Evolutionary conservation across 257 asterid genomes (phyloP).

Genomic region (Voacanga thouarsii): DNA sequence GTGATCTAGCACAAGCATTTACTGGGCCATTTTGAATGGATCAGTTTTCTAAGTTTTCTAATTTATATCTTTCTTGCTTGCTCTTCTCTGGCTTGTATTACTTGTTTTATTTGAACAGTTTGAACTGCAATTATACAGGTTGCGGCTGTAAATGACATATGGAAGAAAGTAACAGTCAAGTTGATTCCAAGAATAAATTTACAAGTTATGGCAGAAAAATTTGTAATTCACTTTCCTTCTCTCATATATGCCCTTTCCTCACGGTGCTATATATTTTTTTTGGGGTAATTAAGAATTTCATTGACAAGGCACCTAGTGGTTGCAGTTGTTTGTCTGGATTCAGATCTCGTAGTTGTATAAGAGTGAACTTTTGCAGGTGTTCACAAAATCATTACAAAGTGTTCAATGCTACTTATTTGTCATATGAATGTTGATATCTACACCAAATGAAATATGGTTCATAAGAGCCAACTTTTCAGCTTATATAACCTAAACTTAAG

Average conservation of each 20-base stretch:
- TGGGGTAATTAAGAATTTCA: background rate
- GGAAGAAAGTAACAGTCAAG: conserved; percentile 77
- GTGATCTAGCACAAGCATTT: conserved; percentile 85
- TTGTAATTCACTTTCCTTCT: conserved; percentile 47
- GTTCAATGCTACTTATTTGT: background rate
- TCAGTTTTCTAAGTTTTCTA: background rate
- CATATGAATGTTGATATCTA: no score
- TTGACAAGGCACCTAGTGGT: background rate
- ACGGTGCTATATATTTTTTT: background rate
- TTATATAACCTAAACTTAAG: background rate
- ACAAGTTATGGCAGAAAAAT: conserved; percentile 86
- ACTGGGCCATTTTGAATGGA: conserved; percentile 7
- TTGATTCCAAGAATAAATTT: conserved; percentile 90
- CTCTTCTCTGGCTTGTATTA: background rate
- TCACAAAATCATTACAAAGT: background rate
- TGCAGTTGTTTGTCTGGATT: background rate
- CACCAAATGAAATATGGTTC: background rate
- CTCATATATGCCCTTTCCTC: background rate
- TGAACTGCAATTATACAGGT: conserved; percentile 38
- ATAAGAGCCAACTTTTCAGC: background rate
- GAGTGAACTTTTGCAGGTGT: background rate
- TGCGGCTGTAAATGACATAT: conserved; percentile 53
- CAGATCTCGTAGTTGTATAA: background rate
- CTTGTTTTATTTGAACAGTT: background rate
- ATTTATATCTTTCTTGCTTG: background rate